These are phyloP conservation scores for Dorcoceras hygrometricum DNA, from an alignment of 257 asterid genomes.

Conservation along the genomic window DNA sequence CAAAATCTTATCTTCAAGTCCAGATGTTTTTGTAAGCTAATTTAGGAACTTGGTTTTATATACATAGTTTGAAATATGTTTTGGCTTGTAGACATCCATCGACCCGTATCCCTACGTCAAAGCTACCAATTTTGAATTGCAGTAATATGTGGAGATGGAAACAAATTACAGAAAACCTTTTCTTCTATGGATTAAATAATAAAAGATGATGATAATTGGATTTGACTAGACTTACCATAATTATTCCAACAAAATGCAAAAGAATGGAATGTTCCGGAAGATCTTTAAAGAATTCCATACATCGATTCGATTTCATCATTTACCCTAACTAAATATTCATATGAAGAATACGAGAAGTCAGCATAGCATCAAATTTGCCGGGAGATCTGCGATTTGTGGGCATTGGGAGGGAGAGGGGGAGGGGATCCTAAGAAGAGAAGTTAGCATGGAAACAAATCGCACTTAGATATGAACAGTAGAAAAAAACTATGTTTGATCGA, in stretches of 20 bases:
- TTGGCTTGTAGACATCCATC: no score
- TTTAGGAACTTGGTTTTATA: no score
- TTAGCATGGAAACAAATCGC: background rate
- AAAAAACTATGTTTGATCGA: constrained; percentile 68
- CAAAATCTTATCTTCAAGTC: no score
- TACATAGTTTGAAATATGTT: no score
- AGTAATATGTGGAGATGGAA: background rate
- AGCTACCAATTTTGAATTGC: background rate
- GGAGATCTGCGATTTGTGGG: background rate
- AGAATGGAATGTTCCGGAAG: background rate
- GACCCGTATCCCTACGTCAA: background rate
- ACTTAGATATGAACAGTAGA: constrained; percentile 25
- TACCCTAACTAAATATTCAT: no score
- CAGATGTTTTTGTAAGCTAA: no score
- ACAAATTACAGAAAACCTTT: background rate
- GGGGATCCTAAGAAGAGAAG: constrained; percentile 32
- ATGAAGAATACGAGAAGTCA: no score
- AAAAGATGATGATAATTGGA: no score
- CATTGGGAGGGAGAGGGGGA: background rate
- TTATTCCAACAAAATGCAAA: background rate
- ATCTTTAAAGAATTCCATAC: no score
- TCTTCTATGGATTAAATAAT: background rate
- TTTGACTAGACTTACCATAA: no score
- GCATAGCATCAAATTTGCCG: background rate
- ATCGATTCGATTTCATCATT: background rate